Percentiles rank a stretch among this genome's conserved stretches.
Conservation (phyloP, 805 yeast species). For the Zygoascus tannicola region DNA sequence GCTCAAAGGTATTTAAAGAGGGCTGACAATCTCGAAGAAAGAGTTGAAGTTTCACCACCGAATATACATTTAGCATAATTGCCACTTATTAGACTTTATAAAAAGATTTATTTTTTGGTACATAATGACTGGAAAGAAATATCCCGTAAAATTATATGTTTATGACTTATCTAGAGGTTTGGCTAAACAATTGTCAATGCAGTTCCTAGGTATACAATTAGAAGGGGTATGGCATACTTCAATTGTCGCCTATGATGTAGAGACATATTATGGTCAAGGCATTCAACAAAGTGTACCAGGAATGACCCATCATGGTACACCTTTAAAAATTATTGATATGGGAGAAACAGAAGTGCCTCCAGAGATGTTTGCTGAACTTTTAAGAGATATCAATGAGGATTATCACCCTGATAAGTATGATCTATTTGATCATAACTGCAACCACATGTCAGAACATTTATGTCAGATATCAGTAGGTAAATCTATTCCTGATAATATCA, state of each 20-base stretch:
- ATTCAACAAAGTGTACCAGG: conserved; percentile 43
- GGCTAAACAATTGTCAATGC: conserved; percentile 43
- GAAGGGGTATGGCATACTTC: conserved; percentile 65
- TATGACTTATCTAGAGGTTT: conserved; percentile 57
- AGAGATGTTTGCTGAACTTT: conserved; percentile 45
- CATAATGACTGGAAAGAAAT: conserved; percentile 6
- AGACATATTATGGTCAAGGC: conserved; percentile 53
- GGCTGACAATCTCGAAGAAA: no score
- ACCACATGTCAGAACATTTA: conserved; percentile 53
- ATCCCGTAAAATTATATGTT: conserved; percentile 45
- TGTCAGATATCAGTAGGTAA: conserved; percentile 49
- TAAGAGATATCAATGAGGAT: conserved; percentile 40
- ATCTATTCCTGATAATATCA: conserved; percentile 44
- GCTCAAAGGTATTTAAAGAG: no score
- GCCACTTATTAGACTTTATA: no score
- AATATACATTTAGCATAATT: no score
- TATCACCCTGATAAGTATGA: conserved; percentile 44
- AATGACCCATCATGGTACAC: conserved; percentile 48
- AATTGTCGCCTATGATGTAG: conserved; percentile 41
- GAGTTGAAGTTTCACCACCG: no score
- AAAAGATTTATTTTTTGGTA: no score
- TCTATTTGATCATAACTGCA: conserved; percentile 55
- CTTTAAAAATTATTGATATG: conserved; percentile 42
- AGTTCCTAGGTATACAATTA: conserved; percentile 41
- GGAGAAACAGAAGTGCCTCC: conserved; percentile 45